phyloP scores from a whole-genome alignment of 192 early-diverging fungal genomes.

The Linnemannia elongata region DNA sequence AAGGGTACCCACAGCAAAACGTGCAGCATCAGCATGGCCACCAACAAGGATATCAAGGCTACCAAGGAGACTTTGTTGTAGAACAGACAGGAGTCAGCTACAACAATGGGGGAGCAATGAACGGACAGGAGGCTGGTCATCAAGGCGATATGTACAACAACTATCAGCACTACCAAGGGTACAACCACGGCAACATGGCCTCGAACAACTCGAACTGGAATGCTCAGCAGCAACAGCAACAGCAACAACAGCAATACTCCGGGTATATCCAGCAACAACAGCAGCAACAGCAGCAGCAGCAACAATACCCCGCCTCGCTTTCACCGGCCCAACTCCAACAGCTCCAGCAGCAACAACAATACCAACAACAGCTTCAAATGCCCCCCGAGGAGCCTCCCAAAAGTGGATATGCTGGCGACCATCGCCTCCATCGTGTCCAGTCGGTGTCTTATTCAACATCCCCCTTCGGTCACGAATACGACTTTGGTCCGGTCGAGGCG shows the following conservation, averaged over 20 bases:
- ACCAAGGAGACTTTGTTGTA: slow-evolving; percentile 5
- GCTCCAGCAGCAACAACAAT: slow-evolving; percentile 21
- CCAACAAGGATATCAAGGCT: slow-evolving; percentile 22
- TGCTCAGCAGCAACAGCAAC: background rate
- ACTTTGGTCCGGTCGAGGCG: slow-evolving; percentile 5
- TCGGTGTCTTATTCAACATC: slow-evolving; percentile 27
- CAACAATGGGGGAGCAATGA: background rate
- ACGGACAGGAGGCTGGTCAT: background rate
- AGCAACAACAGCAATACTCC: slow-evolving; percentile 4
- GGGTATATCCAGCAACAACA: slow-evolving; percentile 26
- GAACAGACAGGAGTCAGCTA: background rate
- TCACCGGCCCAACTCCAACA: slow-evolving; percentile 13
- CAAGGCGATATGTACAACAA: slow-evolving; percentile 9
- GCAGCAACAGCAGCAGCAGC: slow-evolving; percentile 38
- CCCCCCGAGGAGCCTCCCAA: slow-evolving; percentile 5
- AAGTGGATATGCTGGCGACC: slow-evolving; percentile 24
- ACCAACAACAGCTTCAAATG: slow-evolving; percentile 13
- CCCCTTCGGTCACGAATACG: slow-evolving; percentile 25
- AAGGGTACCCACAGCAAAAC: slow-evolving; percentile 10
- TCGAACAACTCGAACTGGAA: slow-evolving; percentile 2
- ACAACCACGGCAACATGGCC: background rate
- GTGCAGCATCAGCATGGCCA: slow-evolving; percentile 20
- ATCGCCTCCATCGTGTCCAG: background rate
- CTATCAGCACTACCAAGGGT: background rate
- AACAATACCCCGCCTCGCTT: slow-evolving; percentile 4